A percentile compares a stretch with the other conserved stretches of the same genome.
Evolutionary conservation across 495 filamentous ascomycete species (phyloP).

Genomic region (Choiromyces venosus): DNA sequence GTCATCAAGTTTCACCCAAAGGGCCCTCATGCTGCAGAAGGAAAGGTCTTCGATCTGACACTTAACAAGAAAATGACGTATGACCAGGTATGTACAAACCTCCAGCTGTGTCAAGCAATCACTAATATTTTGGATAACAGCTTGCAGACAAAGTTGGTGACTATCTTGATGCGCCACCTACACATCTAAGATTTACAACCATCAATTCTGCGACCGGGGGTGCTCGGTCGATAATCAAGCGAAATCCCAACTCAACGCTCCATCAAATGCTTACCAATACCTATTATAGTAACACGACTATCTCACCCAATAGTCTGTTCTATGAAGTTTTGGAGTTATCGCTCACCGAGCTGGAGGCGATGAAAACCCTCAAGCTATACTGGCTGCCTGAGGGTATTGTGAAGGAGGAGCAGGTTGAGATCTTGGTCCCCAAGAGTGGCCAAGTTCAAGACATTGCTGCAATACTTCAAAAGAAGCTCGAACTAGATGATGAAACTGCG

Average conservation of each 20-base stretch:
- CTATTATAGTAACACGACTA: conserved; percentile 48
- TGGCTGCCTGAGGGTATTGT: conserved; percentile 83
- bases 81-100: conserved; percentile 52
- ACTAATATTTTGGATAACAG: conserved; percentile 14
- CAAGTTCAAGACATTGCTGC: conserved; percentile 68
- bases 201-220: conserved; percentile 68
- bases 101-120: neutral
- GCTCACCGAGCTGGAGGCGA: conserved; percentile 83
- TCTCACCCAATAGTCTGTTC: conserved; percentile 62
- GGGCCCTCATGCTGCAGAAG: conserved; percentile 47
- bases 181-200: conserved; percentile 84
- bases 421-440: conserved; percentile 79
- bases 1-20: conserved; percentile 63
- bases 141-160: conserved; percentile 81
- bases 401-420: conserved; percentile 77
- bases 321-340: conserved; percentile 93
- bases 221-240: conserved; percentile 69
- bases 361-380: conserved; percentile 73
- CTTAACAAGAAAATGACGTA: conserved; percentile 86
- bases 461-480: conserved; percentile 69
- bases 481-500: conserved; percentile 65
- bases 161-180: conserved; percentile 67
- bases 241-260: conserved; percentile 60
- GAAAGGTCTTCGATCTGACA: conserved; percentile 60
- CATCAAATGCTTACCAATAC: conserved; percentile 62